Conservation (phyloP, 1,139 yeast genomes). For the Saccharomycopsis phalli region DNA sequence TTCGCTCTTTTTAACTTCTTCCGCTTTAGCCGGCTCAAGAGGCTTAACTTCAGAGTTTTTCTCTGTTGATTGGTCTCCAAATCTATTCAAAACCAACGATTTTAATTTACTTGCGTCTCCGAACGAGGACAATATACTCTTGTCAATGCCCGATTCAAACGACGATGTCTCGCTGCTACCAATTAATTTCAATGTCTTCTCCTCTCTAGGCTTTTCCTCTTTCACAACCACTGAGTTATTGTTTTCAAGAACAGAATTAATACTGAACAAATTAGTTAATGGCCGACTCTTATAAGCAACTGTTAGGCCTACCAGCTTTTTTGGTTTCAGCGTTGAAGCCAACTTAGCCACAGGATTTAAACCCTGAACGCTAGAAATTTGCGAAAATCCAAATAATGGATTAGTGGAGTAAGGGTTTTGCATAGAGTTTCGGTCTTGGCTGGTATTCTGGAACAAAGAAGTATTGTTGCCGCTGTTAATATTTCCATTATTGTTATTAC, state of each 20-base stretch:
- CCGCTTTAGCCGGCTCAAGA: neutral
- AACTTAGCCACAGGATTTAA: conserved; percentile 50
- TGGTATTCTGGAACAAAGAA: conserved; percentile 16
- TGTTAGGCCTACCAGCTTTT: conserved; percentile 51
- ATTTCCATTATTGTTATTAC: conserved; percentile 20
- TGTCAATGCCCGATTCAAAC: conserved; percentile 8
- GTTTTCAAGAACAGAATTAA: conserved; percentile 6
- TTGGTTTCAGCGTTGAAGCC: conserved; percentile 33
- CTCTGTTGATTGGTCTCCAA: neutral
- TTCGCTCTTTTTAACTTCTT: neutral
- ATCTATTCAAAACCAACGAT: conserved; percentile 8
- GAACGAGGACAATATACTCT: conserved; percentile 9
- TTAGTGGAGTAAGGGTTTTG: conserved; percentile 65
- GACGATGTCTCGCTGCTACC: conserved; percentile 4
- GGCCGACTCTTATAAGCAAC: conserved; percentile 52
- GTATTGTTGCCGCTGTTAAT: conserved; percentile 14
- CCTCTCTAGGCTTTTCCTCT: neutral
- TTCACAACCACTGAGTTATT: too few species aligned
- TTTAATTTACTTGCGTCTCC: conserved; percentile 11
- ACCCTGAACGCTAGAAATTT: conserved; percentile 24
- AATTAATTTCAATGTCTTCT: conserved; percentile 6
- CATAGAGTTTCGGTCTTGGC: conserved; percentile 15
- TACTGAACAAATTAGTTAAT: conserved; percentile 11
- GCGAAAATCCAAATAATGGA: conserved; percentile 45
- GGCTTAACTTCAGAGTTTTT: neutral